Base-by-base conservation (phyloP, 202 grass and related monocot species). In the Zizania palustris region DNA sequence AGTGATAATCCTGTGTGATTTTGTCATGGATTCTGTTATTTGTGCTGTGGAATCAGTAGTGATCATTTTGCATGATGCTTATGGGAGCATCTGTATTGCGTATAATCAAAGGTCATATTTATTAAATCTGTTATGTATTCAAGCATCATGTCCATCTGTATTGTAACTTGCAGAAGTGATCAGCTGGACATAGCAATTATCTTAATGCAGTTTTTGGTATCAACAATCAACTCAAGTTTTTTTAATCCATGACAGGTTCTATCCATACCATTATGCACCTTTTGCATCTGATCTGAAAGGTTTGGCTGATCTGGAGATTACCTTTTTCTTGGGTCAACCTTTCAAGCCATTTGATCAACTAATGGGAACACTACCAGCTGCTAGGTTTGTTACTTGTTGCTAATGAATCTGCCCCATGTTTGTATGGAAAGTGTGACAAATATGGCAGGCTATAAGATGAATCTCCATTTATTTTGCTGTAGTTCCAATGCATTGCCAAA, bases 331-430 rank as follows among this genome's bases (percentile, higher is more conserved):
- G 82, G 96, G 96, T 75, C 96, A 99, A 69, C 96, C 96, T 81
- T 99, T 99, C 73, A 99, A 99, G 72, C 96, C 96, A 85, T 99
- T 99, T 85, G 96, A 99, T 82, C 96, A 99, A 85, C 81, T 99
- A 66, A 99, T 99, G 96, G 96, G 96, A 82, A 96, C 92, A 75
- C 78, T 99, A 63, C 96, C 96, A 74, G 81, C 92, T 85, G 87
- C 96, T 36, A 99, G 96, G 96, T 99, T 85, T 73, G 76, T 67
- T n/a, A n/a, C n/a, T 73, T 58, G 78, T 18, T 80, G 58, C 49
- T 36, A 63, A 61, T 53, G 20, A 65, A 65, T 65, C 12, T 76
- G 7, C 28, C 64, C 16, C 61, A 72, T 74, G 20, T 72, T 76
- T 4, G n/a, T 16, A 71, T 61, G 46, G 49, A 20, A 20, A 65